Conservation (phyloP, 768 basidiomycete genomes). For the Hygrocybe coccinea region DNA sequence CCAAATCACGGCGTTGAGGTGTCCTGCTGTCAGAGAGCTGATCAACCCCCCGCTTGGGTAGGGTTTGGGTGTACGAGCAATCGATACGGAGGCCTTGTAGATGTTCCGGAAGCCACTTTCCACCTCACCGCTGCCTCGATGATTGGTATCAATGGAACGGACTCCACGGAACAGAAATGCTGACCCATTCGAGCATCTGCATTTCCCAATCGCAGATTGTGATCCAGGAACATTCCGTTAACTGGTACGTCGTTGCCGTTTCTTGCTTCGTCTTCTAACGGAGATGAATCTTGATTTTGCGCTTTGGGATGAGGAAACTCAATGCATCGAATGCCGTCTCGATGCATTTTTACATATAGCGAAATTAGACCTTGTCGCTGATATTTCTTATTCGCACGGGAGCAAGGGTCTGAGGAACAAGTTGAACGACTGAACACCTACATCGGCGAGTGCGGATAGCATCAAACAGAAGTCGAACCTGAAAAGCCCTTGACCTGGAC, state of each 20-base stretch:
- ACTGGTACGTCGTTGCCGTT: neutral
- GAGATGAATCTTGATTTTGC: conserved; percentile 7
- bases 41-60: neutral
- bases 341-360: neutral
- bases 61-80: neutral
- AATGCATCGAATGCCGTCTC: neutral
- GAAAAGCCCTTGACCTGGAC: neutral
- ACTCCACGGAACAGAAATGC: neutral
- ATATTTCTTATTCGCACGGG: neutral
- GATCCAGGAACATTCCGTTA: neutral
- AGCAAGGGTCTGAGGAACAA: neutral
- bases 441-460: neutral
- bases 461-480: conserved; percentile 3
- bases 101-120: neutral
- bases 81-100: neutral
- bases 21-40: neutral
- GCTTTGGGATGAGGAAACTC: conserved; percentile 4
- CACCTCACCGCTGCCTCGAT: conserved; percentile 6
- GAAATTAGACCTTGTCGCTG: neutral
- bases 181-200: neutral
- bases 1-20: neutral
- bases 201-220: neutral
- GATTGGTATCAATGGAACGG: neutral
- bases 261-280: neutral
- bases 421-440: neutral